A percentile compares a stretch with the other conserved stretches of the same genome.
Evolutionary conservation across 768 basidiomycete genomes (phyloP).

Genomic region (Tylopilus subfusipes): DNA sequence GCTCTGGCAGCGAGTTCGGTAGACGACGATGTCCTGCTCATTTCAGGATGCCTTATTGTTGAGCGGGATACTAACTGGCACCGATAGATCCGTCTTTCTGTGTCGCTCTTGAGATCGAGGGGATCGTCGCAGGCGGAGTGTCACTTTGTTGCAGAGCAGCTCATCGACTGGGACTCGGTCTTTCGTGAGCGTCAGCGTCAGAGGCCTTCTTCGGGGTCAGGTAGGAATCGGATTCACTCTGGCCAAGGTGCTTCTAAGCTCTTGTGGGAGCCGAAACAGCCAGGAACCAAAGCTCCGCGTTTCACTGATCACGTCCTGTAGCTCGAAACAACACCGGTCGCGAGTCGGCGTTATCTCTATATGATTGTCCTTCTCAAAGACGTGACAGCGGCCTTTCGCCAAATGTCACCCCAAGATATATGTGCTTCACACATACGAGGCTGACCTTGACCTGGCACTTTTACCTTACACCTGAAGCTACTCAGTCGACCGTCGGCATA

Average conservation of each 20-base stretch:
- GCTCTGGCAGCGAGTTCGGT: not conserved
- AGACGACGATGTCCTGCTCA: not conserved
- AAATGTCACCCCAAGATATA: no score
- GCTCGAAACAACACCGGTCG: not conserved
- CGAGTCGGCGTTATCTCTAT: no score
- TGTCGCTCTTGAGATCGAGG: no score
- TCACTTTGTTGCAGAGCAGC: not conserved
- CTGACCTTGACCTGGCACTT: no score
- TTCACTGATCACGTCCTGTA: not conserved
- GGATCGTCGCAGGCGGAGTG: not conserved
- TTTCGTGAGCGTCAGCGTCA: not conserved
- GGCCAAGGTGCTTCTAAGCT: not conserved
- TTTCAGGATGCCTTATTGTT: not conserved
- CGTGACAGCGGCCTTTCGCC: no score
- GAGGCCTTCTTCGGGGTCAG: not conserved
- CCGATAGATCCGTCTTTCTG: not conserved
- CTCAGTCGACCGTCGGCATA: no score
- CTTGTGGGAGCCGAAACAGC: not conserved
- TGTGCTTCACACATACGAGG: no score
- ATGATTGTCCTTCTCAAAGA: no score
- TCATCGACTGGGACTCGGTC: not conserved
- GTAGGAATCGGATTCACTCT: not conserved
- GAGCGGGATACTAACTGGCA: not conserved
- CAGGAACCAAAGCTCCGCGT: not conserved
- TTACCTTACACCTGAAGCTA: no score